Base-by-base conservation (phyloP, 129 eudicot species). In the Pittosporum tobira region DNA sequence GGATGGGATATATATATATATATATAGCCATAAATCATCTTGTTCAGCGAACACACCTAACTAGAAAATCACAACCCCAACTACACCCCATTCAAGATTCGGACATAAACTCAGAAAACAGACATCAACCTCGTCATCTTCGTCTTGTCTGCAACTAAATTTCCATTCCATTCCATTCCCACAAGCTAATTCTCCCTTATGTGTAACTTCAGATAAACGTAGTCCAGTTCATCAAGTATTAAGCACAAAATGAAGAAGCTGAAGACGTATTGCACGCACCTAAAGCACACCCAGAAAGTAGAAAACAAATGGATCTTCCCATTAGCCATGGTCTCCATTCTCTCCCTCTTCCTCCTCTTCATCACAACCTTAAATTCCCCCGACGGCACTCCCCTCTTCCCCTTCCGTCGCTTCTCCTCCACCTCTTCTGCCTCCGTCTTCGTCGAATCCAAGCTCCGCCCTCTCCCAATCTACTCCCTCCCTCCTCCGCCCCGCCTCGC, bases 401-500 rank as follows among this genome's bases (percentile, higher is more conserved):
- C 75, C 7, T 66, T 69, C 59, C 59, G 42, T 68, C 56, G 48
- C 15, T 40, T 10, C 46, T 4, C 46, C 46, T 34, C 51, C 7
- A 6, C 25, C 51, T 21, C 65, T 23, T 34, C 82, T 24, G 62
- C 83, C 6, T 72, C 95, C 20, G 59, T 80, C 0, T 89, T 85
- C 44, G 81, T 85, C 26, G 97, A 89, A 57, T 74, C 94, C 6
- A 82, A 77, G 71, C 88, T 89, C 48, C 80, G 55, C 21, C 64
- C 86, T 0, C 14, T 80, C 0, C 88, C 86, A 1, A 29, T 71
- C 20, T 70, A 80, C 28, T 22, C 67, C 19, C 62, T 68, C 21
- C 88, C 93, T 15, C 85, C 86, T 3, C 88, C 84, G 18, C 95
- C 95, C 3, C 88, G 97, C 0, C 57, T 89, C 19, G 97, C 95